Evolutionary conservation across 371 early-diverging fungal species (phyloP).

Genomic region (Lichtheimia corymbifera): DNA sequence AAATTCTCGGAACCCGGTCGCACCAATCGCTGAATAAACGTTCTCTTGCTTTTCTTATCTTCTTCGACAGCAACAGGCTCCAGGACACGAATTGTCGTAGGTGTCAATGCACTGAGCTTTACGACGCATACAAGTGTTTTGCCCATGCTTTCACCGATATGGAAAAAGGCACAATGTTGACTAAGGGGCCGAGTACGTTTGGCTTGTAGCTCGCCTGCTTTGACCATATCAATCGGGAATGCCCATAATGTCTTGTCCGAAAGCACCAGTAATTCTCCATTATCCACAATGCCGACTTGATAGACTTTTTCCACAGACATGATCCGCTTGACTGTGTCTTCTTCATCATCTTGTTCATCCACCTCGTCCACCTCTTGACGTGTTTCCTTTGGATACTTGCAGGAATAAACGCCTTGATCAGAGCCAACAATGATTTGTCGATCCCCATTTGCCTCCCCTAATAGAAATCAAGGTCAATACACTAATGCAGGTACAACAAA

Average conservation of each 20-base stretch:
- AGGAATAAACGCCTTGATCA: constrained; percentile 37
- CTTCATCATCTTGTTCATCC: constrained; percentile 1
- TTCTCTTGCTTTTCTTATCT: constrained; percentile 54
- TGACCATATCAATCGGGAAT: constrained; percentile 70
- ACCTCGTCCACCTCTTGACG: constrained; percentile 1
- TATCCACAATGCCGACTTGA: constrained; percentile 79
- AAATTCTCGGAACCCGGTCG: constrained; percentile 54
- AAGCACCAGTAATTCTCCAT: constrained; percentile 74
- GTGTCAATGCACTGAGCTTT: constrained; percentile 59
- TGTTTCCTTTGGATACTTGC: constrained; percentile 5
- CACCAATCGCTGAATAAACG: constrained; percentile 47
- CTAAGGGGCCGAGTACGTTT: constrained; percentile 70
- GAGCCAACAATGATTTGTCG: constrained; percentile 30
- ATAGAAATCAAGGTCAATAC: constrained; percentile 3
- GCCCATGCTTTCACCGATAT: constrained; percentile 78
- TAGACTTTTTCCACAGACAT: constrained; percentile 75
- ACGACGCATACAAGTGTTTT: constrained; percentile 76
- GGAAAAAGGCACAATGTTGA: constrained; percentile 85
- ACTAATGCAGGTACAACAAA: neutral
- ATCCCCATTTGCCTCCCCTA: constrained; percentile 5
- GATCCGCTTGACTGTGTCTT: constrained; percentile 36
- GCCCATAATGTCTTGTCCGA: constrained; percentile 67
- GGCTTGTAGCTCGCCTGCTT: constrained; percentile 45
- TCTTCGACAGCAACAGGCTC: constrained; percentile 69
- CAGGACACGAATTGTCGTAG: constrained; percentile 77